Evolutionary conservation across 208 protist genomes (phyloP), one percentile per base, ranked within the genome.

Genomic region (Trypanosoma scelopori): DNA sequence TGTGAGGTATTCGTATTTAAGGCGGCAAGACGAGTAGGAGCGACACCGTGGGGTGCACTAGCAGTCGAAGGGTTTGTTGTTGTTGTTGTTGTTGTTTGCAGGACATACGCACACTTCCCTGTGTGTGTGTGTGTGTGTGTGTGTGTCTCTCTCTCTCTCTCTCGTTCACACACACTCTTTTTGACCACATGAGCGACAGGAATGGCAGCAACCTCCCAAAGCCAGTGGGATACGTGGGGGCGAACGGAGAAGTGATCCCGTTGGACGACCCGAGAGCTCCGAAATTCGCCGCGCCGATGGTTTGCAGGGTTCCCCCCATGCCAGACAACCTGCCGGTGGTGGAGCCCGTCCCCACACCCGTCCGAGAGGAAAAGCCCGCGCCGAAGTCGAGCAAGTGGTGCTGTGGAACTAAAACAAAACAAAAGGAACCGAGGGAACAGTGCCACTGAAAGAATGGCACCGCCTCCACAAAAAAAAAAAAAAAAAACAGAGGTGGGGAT

Each of bases 211-310:
- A 51, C 12, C n/a, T 52, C 6, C 57, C 57, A 18, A 3, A 42
- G 22, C 16, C 43, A 9, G 22, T 52, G 3, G 57, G 43, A 12
- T 22, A 4, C 1, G 1, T 63, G 5, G 57, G 42, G 22, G 23
- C 45, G 0, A 18, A 51, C 39, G 57, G 57, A 15, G 43, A 30
- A 15, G 22, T 63, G 13, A 32, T 63, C 27, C 57, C 57, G 30
- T 27, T 63, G 5, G 45, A 37, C 20, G 22, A 63, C 27, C 41
- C 57, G 5, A 12, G 16, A 3, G 45, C 43, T 27, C 39, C 41
- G 37, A 3, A 32, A 12, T 63, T 50, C 39, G 43, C 15, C 3
- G 20, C 4, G n/a, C 1, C 15, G 32, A 0, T 16, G 13, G 28
- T 63, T 15, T 63, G 57, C 18, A 32, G 25, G 27, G 39, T n/a